Evolutionary conservation across 768 basidiomycete genomes (phyloP).

Genomic region (Lactifluus subvellereus): DNA sequence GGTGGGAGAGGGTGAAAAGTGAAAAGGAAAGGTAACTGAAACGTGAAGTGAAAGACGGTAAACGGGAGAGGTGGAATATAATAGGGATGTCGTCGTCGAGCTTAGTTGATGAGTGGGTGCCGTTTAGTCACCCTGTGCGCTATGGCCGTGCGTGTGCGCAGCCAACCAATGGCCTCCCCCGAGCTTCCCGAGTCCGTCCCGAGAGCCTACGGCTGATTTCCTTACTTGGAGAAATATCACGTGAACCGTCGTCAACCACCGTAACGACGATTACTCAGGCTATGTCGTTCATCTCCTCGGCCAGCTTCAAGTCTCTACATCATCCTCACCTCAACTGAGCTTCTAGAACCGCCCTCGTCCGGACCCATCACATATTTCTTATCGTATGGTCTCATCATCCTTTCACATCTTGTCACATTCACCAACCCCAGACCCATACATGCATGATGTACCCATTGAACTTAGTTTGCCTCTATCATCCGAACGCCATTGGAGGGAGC

Average conservation of each 20-base stretch:
- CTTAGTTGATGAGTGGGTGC: not conserved
- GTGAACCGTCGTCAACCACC: not conserved
- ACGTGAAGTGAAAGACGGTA: not conserved
- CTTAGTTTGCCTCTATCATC: constrained; percentile 15
- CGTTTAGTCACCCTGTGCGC: not conserved
- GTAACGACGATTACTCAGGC: no score
- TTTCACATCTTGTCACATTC: constrained; percentile 2
- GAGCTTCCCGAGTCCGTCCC: not conserved
- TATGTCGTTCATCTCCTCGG: no score
- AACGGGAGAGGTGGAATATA: not conserved
- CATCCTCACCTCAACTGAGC: not conserved
- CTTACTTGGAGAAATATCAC: not conserved
- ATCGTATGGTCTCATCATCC: not conserved
- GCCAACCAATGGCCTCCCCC: not conserved
- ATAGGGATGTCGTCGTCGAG: not conserved
- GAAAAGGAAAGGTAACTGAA: constrained; percentile 24
- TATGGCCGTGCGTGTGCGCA: not conserved
- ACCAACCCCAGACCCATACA: constrained; percentile 5
- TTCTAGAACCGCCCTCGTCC: not conserved
- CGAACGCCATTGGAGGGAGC: constrained; percentile 6
- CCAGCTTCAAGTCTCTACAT: not conserved
- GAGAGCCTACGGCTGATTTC: not conserved
- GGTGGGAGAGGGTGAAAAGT: constrained; percentile 22
- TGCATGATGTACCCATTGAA: constrained; percentile 7
- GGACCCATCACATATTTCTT: not conserved